A percentile compares a stretch with the other conserved stretches of the same genome.
phyloP scores from a whole-genome alignment of 140 eudicot genomes.

The Senecio squalidus region DNA sequence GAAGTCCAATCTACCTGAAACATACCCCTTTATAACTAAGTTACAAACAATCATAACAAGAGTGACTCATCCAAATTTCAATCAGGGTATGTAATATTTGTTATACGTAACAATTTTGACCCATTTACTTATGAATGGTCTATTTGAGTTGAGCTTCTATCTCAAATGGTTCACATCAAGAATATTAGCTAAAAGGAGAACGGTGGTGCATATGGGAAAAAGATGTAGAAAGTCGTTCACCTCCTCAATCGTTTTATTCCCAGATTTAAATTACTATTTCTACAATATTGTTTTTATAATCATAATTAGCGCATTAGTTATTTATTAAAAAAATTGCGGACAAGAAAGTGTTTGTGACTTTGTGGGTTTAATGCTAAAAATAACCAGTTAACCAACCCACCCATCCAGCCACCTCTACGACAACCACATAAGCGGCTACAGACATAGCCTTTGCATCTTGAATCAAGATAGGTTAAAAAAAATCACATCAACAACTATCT shows the following conservation, averaged over 20 bases:
- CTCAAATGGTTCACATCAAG: neutral
- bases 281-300: too few species aligned
- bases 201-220: neutral
- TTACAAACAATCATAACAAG: neutral
- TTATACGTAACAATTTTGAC: neutral
- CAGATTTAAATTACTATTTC: too few species aligned
- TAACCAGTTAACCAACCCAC: too few species aligned
- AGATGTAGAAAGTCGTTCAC: neutral
- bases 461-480: neutral
- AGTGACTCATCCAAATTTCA: neutral
- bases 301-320: too few species aligned
- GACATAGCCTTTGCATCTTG: neutral
- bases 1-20: conserved; percentile 97
- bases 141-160: neutral
- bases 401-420: too few species aligned
- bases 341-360: too few species aligned
- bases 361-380: too few species aligned
- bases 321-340: too few species aligned
- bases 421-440: neutral
- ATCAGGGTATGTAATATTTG: neutral
- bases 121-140: neutral
- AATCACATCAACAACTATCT: conserved; percentile 24
- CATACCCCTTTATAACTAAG: neutral
- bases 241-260: too few species aligned
- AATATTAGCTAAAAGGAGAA: neutral